Evolutionary conservation across 495 filamentous ascomycete species (phyloP), one percentile per base, ranked within the genome.

Genomic region (Penicillium ochrochloron): DNA sequence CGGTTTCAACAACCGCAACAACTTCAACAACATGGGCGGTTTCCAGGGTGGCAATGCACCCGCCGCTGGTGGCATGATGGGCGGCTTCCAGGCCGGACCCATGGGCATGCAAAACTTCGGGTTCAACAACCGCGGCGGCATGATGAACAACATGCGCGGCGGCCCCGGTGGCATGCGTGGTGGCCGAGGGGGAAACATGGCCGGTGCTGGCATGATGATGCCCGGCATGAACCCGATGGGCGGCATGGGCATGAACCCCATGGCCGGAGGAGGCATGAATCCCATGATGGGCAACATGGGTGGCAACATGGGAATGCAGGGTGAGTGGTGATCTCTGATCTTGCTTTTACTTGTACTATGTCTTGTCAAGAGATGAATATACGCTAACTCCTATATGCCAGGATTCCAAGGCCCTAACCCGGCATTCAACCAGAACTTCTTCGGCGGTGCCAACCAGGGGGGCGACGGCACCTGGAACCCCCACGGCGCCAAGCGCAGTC

Each of bases 401-500:
- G 79, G 82, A 72, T 93, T 93, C 78, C 89, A 88, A 72, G 85
- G 84, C 37, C 83, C 83, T 72, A 87, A 87, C 70, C 81, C 86
- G 12, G 86, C 85, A 61, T 97, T 95, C 78, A 94, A 93, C 73
- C 90, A 90, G 56, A 87, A 84, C 14, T 68, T 66, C 85, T 96
- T 94, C 75, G 78, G 80, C 75, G 78, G 80, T 60, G 81, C 82
- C 60, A 86, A 88, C 68, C 85, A 88, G 63, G 82, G 71, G 8
- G 82, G 79, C 37, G 85, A 85, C 63, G 89, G 85, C 33, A 84
- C 83, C 66, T 91, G 91, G 86, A 95, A 96, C 68, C 92, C 92
- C 0, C 92, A 96, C 66, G 90, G 90, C 31, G 86, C 90, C 10
- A 96, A 96, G 75, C 84, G 91, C 60, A 88, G 89, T 62, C 85